A percentile compares a stretch with the other conserved stretches of the same genome.
phyloP scores from a whole-genome alignment of 2,329 filamentous ascomycete species.

The Ophiostoma quercus region DNA sequence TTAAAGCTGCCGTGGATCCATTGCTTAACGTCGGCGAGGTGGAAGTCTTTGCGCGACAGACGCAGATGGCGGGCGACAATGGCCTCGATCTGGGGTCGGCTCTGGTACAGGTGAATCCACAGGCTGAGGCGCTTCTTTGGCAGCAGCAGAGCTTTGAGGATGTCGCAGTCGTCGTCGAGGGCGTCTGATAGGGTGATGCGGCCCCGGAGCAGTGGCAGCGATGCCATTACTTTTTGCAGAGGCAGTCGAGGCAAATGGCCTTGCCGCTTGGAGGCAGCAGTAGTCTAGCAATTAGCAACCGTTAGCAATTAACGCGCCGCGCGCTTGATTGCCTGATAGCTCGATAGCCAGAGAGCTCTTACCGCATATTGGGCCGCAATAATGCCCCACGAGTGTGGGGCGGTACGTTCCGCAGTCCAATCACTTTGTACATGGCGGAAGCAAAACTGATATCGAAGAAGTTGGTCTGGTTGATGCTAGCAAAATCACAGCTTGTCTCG shows the following conservation, averaged over 20 bases:
- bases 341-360: too few relatives aligned
- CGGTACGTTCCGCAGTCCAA: too few relatives aligned
- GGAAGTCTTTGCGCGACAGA: neutral
- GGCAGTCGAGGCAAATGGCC: neutral
- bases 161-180: neutral
- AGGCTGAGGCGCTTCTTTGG: neutral
- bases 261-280: too few relatives aligned
- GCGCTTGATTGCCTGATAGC: too few relatives aligned
- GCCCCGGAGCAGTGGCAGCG: neutral
- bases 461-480: too few relatives aligned
- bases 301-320: too few relatives aligned
- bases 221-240: neutral
- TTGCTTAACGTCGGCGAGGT: neutral
- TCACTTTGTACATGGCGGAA: too few relatives aligned
- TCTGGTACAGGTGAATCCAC: neutral
- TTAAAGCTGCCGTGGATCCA: slow-evolving; percentile 10
- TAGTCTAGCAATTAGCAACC: too few relatives aligned
- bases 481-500: too few relatives aligned
- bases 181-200: neutral
- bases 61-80: neutral
- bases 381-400: too few relatives aligned
- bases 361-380: too few relatives aligned
- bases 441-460: too few relatives aligned
- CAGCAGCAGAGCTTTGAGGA: neutral
- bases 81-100: slow-evolving; percentile 5